Evolutionary conservation across 2,329 filamentous ascomycete species (phyloP).

Genomic region (Phaeosphaeria sp.): DNA sequence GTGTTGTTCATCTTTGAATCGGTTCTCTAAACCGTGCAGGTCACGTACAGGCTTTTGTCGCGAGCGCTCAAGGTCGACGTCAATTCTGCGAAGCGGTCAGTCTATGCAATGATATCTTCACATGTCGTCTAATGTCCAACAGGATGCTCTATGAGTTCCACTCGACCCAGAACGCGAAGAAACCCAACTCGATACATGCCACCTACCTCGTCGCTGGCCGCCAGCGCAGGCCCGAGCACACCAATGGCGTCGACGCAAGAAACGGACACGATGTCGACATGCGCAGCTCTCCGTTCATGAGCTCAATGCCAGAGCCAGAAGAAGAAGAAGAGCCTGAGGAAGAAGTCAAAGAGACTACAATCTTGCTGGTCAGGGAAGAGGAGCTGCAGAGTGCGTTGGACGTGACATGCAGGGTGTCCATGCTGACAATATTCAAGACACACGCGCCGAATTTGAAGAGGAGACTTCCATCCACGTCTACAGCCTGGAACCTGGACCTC

Average conservation of each 20-base stretch:
- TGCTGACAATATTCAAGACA: conserved; percentile 57
- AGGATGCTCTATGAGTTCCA: conserved; percentile 92
- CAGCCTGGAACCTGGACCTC: conserved; percentile 74
- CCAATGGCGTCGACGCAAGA: conserved; percentile 48
- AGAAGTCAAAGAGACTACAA: conserved; percentile 63
- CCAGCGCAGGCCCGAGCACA: conserved; percentile 51
- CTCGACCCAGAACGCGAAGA: conserved; percentile 75
- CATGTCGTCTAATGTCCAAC: conserved; percentile 21
- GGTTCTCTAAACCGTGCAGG: conserved; percentile 56
- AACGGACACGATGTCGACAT: conserved; percentile 73
- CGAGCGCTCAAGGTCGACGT: conserved; percentile 83
- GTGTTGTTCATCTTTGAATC: not conserved
- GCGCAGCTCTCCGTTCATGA: conserved; percentile 71
- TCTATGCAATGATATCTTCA: conserved; percentile 9
- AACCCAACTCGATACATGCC: conserved; percentile 78
- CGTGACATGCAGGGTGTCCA: not conserved
- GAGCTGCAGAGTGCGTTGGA: conserved; percentile 67
- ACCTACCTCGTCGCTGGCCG: conserved; percentile 88
- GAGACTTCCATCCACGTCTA: conserved; percentile 86
- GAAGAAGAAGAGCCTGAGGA: conserved; percentile 43
- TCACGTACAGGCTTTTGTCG: conserved; percentile 87
- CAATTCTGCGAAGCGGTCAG: conserved; percentile 87
- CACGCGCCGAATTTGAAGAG: conserved; percentile 72
- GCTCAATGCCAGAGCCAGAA: conserved; percentile 64
- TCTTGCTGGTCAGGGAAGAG: conserved; percentile 76